These are phyloP conservation scores for Pseudogymnoascus sp. DNA, from an alignment of 2,329 filamentous ascomycete species.

Conservation along the genomic window DNA sequence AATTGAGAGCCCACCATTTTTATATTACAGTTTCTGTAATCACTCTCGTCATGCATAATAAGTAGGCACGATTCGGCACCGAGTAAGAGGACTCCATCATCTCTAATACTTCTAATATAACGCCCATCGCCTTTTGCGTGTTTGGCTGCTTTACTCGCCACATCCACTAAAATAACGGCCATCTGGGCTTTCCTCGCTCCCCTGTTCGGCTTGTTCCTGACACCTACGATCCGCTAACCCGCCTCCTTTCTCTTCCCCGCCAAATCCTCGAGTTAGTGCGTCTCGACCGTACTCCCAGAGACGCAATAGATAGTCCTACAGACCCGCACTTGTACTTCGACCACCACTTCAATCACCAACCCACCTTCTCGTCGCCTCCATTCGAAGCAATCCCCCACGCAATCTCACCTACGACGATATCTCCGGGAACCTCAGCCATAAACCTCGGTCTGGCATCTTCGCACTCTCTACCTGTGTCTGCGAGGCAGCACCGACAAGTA, in stretches of 20 bases:
- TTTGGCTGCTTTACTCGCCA: not conserved
- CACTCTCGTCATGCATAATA: too few species aligned
- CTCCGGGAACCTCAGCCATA: not conserved
- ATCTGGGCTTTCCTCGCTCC: too few species aligned
- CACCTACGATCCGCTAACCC: constrained; percentile 5
- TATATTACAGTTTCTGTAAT: too few species aligned
- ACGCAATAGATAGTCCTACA: not conserved
- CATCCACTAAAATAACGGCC: not conserved
- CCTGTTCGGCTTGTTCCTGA: not conserved
- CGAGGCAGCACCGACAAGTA: not conserved
- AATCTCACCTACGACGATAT: not conserved
- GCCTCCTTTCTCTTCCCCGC: not conserved
- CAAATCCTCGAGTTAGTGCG: not conserved
- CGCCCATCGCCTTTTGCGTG: not conserved
- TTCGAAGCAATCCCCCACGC: not conserved
- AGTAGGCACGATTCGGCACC: not conserved
- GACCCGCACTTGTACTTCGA: not conserved
- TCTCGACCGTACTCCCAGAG: constrained; percentile 2
- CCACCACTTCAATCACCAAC: not conserved
- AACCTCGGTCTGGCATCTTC: not conserved
- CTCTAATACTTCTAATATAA: not conserved
- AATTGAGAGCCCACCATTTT: too few species aligned
- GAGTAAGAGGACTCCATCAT: not conserved
- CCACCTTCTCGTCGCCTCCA: not conserved
- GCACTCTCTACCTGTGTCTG: not conserved